These are phyloP conservation scores for Artemisia tridentata DNA, from an alignment of 129 eudicot genomes.

Conservation along the genomic window DNA sequence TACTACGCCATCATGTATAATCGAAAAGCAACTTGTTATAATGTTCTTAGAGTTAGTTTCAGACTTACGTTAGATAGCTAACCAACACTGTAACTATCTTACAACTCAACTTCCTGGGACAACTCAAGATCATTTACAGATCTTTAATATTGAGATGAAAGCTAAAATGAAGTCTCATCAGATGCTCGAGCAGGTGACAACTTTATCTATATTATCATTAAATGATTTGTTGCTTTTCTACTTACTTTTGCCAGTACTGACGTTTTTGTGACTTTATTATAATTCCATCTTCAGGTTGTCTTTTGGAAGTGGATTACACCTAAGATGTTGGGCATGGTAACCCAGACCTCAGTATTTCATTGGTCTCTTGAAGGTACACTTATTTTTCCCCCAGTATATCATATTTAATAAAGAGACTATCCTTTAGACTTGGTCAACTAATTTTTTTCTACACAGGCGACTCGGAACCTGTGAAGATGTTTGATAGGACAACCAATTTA, in stretches of 20 bases:
- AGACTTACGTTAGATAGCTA: conserved; percentile 6
- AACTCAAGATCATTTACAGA: conserved; percentile 94
- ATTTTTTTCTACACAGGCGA: conserved; percentile 64
- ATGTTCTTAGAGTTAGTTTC: conserved; percentile 12
- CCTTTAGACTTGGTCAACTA: background rate
- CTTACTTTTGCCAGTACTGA: background rate
- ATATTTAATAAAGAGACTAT: background rate
- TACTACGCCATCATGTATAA: no score
- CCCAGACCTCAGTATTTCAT: conserved; percentile 90
- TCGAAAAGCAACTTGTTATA: conserved; percentile 11
- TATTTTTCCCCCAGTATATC: conserved; percentile 4
- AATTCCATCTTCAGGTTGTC: conserved; percentile 57
- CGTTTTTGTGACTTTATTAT: background rate
- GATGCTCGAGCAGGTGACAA: conserved; percentile 97
- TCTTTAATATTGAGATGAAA: conserved; percentile 90
- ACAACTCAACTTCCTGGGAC: conserved; percentile 98
- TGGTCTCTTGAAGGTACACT: conserved; percentile 93
- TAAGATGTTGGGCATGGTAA: conserved; percentile 95
- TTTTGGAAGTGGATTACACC: conserved; percentile 99
- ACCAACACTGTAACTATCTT: conserved; percentile 22
- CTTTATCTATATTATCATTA: conserved; percentile 7
- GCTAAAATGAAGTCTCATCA: conserved; percentile 93
- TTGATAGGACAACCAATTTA: conserved; percentile 92
- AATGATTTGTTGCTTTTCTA: conserved; percentile 13
- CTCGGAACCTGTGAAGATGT: conserved; percentile 90